A percentile compares a stretch with the other conserved stretches of the same genome.
Conservation (phyloP, 192 early-diverging fungal species). For the Coemansia sp. region DNA sequence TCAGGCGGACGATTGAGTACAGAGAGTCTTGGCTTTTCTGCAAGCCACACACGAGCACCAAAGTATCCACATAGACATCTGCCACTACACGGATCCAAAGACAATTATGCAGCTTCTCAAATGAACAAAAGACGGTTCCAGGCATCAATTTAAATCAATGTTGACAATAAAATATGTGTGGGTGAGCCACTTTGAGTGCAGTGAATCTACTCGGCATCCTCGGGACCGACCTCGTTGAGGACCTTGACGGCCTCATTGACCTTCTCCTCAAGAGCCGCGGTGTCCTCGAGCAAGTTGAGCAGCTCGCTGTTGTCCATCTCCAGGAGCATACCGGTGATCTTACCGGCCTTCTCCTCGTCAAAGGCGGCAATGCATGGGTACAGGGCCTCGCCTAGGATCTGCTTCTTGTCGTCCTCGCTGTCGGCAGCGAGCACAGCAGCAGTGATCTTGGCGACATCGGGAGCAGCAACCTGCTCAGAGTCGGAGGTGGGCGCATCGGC, state of each 20-base stretch:
- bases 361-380: constrained; percentile 80
- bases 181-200: neutral
- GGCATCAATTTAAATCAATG: constrained; percentile 4
- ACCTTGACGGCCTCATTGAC: constrained; percentile 87
- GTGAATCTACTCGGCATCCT: constrained; percentile 17
- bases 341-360: constrained; percentile 81
- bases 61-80: neutral
- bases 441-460: constrained; percentile 45
- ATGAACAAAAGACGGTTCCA: neutral
- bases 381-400: constrained; percentile 93
- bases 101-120: neutral
- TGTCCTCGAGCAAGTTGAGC: constrained; percentile 84
- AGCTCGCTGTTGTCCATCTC: constrained; percentile 98
- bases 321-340: constrained; percentile 99
- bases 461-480: constrained; percentile 42
- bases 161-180: neutral
- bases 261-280: constrained; percentile 78
- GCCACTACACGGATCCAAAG: too few relatives aligned
- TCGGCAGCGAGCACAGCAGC: constrained; percentile 82
- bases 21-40: too few relatives aligned
- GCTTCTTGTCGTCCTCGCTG: constrained; percentile 89
- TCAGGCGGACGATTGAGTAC: too few relatives aligned
- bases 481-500: constrained; percentile 39
- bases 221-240: constrained; percentile 59
- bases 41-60: too few relatives aligned